Base-by-base conservation (phyloP, 768 basidiomycete species). In the Paxillus rubicundulus region DNA sequence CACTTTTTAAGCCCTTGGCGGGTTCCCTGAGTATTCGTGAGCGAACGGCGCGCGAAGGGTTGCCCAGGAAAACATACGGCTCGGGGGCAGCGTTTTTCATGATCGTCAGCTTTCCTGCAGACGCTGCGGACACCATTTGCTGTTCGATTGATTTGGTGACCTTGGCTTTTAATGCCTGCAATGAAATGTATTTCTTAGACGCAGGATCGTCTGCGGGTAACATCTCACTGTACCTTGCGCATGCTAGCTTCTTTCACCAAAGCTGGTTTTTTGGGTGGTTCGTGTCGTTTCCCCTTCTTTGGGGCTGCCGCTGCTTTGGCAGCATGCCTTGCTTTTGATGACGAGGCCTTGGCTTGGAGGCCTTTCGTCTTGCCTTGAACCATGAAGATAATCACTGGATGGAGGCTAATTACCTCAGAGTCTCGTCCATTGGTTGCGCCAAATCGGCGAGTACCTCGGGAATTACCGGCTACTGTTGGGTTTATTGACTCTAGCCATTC, bases 141-240 rank as follows among this genome's bases (percentile, higher is more conserved):
- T 81, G 78, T 68, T 98, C 94, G 61, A 98, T 94, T 18, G 89
- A 90, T 68, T 83, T 85, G 68, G 89, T 92, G 66, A 97, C 94
- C 73, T 93, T 94, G 47, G 92, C 87, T 53, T 87, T 87, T 57
- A 97, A 77, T 63, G 82, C 76, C 93, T 96, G 50, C 16, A 36
- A 28, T 18, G 44, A 45, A 41, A 40, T 45, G 20, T 45, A 51
- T 30, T 24, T 30, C 16, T 39, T 12, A 37, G 49, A 32, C 36
- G 53, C 13, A 24, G 20, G 8, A 21, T 20, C 13, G 39, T 38
- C 34, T 21, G 49, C 16, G 21, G 18, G 9, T 10, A 18, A 38
- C 3, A 18, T 43, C 44, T 65, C 67, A 30, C 49, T 18, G 36
- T 9, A 91, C 93, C 76, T 89, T 85, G 64, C 89, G 83, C 77